Evolutionary conservation across 768 basidiomycete species (phyloP).

Genomic region (Tephrocybe sp.): DNA sequence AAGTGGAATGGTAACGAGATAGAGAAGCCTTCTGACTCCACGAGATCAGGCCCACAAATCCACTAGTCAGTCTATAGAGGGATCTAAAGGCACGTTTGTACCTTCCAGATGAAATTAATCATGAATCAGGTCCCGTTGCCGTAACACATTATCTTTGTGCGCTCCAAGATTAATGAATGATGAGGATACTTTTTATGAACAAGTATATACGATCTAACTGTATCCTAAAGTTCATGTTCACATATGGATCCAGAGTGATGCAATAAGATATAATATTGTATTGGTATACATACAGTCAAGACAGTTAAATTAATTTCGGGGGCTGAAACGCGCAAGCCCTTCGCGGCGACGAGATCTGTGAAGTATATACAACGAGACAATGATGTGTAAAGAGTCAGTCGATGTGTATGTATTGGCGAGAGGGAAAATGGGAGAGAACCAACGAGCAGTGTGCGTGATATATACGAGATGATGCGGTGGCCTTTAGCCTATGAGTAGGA

Average conservation of each 20-base stretch:
- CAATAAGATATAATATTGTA: background rate
- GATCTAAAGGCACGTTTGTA: too few species aligned
- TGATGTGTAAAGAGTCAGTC: background rate
- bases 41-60: background rate
- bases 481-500: background rate
- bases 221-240: background rate
- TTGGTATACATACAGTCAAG: conserved; percentile 14
- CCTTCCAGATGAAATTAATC: too few species aligned
- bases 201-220: background rate
- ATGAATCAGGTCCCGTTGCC: too few species aligned
- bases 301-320: conserved; percentile 25
- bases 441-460: background rate
- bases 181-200: too few species aligned
- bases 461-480: background rate
- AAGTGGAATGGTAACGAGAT: background rate
- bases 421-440: background rate
- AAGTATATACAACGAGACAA: conserved; percentile 9
- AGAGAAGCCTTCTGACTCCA: background rate
- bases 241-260: background rate
- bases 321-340: conserved; percentile 40
- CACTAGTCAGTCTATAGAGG: too few species aligned
- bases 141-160: too few species aligned
- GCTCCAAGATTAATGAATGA: too few species aligned
- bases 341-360: conserved; percentile 25
- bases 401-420: background rate